A percentile compares a stretch with the other conserved stretches of the same genome.
phyloP scores from a whole-genome alignment of 176 grass and related monocot species.

The bread wheat (Triticum aestivum) region IWGSC_CS_RefSeq_v2.1 NC_057800.1:732677961-732678460 shows the following conservation, averaged over 20 bases:
- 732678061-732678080: too few relatives aligned
- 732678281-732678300: background rate
- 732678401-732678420: slow-evolving; percentile 5
- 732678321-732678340: background rate
- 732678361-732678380: slow-evolving; percentile 13
- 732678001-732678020: too few relatives aligned
- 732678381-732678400: background rate
- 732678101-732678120: too few relatives aligned
- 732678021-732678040: too few relatives aligned
- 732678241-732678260: background rate
- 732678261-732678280: background rate
- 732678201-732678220: background rate
- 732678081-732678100: too few relatives aligned
- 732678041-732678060: too few relatives aligned
- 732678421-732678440: background rate
- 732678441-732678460: background rate
- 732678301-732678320: background rate
- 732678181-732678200: background rate
- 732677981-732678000: too few relatives aligned
- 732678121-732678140: background rate
- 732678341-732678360: background rate
- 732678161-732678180: background rate
- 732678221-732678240: too few relatives aligned
- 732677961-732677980: too few relatives aligned
- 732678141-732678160: background rate